Evolutionary conservation across 306 rosid species (phyloP).

Genomic region (Trifolium fragiferum): DNA sequence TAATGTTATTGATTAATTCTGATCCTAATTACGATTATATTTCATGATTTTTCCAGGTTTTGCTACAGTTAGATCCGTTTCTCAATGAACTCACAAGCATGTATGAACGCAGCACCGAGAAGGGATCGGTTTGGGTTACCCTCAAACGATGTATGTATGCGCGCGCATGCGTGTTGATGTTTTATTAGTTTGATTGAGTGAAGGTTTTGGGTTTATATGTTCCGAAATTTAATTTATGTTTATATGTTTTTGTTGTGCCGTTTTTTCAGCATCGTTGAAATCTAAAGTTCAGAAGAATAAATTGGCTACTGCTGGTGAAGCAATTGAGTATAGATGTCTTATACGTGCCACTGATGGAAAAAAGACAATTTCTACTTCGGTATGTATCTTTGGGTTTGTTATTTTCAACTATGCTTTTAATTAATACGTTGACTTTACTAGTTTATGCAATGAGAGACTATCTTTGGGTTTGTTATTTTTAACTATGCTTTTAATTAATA

Average conservation of each 20-base stretch:
- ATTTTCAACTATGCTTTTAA: neutral
- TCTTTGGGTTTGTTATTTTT: neutral
- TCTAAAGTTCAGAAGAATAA: conserved; percentile 78
- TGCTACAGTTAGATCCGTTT: conserved; percentile 85
- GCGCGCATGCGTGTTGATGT: neutral
- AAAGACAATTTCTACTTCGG: conserved; percentile 87
- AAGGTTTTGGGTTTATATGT: conserved; percentile 22
- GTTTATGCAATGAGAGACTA: neutral
- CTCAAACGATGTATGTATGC: conserved; percentile 76
- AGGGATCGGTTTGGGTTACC: conserved; percentile 96
- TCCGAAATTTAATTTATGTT: conserved; percentile 33
- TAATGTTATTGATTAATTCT: conserved; percentile 20
- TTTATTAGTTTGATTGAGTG: neutral
- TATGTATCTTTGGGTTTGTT: conserved; percentile 44
- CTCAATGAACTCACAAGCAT: conserved; percentile 96
- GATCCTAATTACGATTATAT: neutral
- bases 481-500: neutral
- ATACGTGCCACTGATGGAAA: conserved; percentile 94
- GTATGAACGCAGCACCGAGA: conserved; percentile 80
- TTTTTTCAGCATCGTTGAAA: conserved; percentile 72
- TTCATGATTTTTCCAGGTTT: conserved; percentile 59
- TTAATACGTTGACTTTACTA: neutral
- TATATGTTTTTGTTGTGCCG: conserved; percentile 9
- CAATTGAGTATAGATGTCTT: conserved; percentile 82
- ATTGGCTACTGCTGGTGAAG: conserved; percentile 64